A percentile compares a stretch with the other conserved stretches of the same genome.
phyloP scores from a whole-genome alignment of 1,284 basidiomycete species.

The Apiotrichum sp. region DNA sequence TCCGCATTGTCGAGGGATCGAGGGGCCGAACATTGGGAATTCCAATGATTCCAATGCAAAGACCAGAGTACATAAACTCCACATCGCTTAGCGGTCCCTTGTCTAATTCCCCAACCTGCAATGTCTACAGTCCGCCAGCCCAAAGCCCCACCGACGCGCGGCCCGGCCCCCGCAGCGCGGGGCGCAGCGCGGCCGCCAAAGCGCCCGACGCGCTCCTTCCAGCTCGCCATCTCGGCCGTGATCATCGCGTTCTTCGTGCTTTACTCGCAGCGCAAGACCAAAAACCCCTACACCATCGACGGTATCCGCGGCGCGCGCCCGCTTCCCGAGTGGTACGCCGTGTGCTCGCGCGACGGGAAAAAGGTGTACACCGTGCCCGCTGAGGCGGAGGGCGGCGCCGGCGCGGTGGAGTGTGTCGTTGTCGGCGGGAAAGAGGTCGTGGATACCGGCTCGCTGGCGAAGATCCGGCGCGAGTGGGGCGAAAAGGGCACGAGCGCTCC shows the following conservation, averaged over 20 bases:
- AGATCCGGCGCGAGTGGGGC: conserved; percentile 33
- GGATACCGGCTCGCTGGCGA: conserved; percentile 57
- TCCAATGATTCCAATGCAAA: no score
- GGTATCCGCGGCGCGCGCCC: neutral
- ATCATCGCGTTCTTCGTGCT: conserved; percentile 34
- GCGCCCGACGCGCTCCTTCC: conserved; percentile 26
- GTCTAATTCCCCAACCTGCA: no score
- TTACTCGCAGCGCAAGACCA: conserved; percentile 22
- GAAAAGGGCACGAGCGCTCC: conserved; percentile 21
- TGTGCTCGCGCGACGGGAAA: conserved; percentile 32
- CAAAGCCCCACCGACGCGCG: neutral
- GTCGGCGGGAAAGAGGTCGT: conserved; percentile 55
- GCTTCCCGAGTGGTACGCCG: conserved; percentile 29
- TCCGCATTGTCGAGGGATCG: no score
- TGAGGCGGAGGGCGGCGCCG: conserved; percentile 16
- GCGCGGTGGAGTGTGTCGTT: conserved; percentile 60
- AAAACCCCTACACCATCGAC: conserved; percentile 8
- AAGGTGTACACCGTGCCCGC: conserved; percentile 32
- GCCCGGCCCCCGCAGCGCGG: neutral
- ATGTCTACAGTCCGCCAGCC: conserved; percentile 12
- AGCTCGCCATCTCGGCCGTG: conserved; percentile 33
- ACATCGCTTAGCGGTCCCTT: no score
- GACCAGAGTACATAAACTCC: no score
- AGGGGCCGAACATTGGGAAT: no score
- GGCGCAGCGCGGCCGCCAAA: neutral